Evolutionary conservation across 2,329 filamentous ascomycete genomes (phyloP), one percentile per base, ranked within the genome.

Genomic region (Aurifilum marmelostoma): DNA sequence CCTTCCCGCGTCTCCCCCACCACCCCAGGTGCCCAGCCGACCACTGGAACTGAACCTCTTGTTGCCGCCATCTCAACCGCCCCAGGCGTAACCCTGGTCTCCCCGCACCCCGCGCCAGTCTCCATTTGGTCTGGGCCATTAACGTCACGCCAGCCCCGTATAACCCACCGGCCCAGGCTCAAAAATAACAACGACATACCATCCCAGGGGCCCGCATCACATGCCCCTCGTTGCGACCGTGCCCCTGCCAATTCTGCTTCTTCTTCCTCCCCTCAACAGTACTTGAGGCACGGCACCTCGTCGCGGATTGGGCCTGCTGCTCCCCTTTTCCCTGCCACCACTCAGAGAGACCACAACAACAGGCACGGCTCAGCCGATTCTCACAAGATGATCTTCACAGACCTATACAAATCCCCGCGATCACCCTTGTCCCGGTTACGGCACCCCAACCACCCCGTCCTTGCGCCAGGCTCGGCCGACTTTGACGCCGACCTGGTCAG

Each of bases 401-500:
- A 87, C 74, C 80, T 88, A 64, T 88, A 88, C 77, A 88, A 84
- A 77, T 84, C 83, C 64, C 83, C 85, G 54, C 84, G 83, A 74
- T 84, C 83, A 54, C 84, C 85, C 12, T 78, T 88, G 67, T 80
- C 82, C 69, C 86, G 85, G 75, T 77, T 87, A 68, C 84, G 85
- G 50, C 80, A 80, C 66, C 74, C 77, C 21, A 77, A 74, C 16
- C 81, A 80, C 54, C 71, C 75, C 14, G 76, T 75, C 60, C 70
- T 78, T n/a, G 74, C 76, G 29, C 71, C 71, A 58, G 71, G 76
- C 74, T 73, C 76, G 73, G 71, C 76, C 71, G 81, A 88, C 73
- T 86, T 88, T 73, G 85, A 90, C 71, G 83, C 86, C 27, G 88
- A 90, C 74, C 81, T 91, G 7, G 77, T 88, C 63, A 89, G 86